Evolutionary conservation across 768 basidiomycete genomes (phyloP).

Genomic region (Termitomyces sp.): DNA sequence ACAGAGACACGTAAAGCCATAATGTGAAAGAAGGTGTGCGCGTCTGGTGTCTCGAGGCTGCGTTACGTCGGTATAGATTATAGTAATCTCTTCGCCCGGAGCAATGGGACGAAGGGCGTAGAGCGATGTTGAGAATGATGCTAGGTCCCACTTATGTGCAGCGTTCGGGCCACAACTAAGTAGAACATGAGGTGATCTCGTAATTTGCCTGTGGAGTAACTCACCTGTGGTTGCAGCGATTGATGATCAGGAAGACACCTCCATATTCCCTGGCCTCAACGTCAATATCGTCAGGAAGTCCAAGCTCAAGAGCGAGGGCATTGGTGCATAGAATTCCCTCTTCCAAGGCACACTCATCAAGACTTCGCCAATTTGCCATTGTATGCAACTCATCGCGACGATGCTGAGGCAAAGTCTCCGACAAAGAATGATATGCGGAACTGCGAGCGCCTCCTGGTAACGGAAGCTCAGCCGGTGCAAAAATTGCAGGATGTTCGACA

Average conservation of each 20-base stretch:
- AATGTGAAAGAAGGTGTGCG: constrained; percentile 30
- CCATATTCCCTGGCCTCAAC: constrained; percentile 31
- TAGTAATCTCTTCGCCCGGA: constrained; percentile 41
- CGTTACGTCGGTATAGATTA: constrained; percentile 39
- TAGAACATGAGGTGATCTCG: neutral
- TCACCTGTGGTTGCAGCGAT: constrained; percentile 43
- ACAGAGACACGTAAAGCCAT: constrained; percentile 40
- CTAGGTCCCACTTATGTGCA: constrained; percentile 37
- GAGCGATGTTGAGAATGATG: constrained; percentile 33
- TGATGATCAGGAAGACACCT: constrained; percentile 37
- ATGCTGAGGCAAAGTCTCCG: constrained; percentile 14
- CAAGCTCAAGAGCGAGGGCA: constrained; percentile 32
- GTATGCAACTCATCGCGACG: constrained; percentile 18
- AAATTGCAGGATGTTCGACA: constrained; percentile 23
- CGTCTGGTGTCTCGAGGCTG: constrained; percentile 31
- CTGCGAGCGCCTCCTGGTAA: constrained; percentile 11
- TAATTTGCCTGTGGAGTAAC: neutral
- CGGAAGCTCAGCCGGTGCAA: constrained; percentile 19
- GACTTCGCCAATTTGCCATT: constrained; percentile 20
- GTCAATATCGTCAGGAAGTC: constrained; percentile 20
- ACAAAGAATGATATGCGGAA: constrained; percentile 20
- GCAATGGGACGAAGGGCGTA: constrained; percentile 37
- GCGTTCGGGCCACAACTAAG: constrained; percentile 43
- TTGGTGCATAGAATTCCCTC: constrained; percentile 45
- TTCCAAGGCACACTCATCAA: constrained; percentile 29